A percentile compares a stretch with the other conserved stretches of the same genome.
These are phyloP conservation scores for Lasiosphaeris hirsuta DNA, from an alignment of 495 filamentous ascomycete species.

Conservation along the genomic window DNA sequence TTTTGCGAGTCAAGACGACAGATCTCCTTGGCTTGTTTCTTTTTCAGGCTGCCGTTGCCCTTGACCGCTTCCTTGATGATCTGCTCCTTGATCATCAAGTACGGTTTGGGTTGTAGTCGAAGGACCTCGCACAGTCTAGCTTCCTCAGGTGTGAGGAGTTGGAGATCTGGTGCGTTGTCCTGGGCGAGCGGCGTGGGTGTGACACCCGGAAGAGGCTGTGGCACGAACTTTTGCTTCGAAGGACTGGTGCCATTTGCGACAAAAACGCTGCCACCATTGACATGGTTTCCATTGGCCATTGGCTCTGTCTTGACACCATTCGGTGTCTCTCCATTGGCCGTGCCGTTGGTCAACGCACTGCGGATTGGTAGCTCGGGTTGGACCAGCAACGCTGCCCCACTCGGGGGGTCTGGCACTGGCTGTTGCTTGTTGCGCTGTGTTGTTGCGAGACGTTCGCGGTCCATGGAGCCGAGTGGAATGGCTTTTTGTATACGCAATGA, in stretches of 20 bases:
- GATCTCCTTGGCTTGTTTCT: constrained; percentile 74
- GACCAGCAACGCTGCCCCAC: constrained; percentile 67
- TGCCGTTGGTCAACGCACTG: constrained; percentile 22
- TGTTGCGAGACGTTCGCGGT: constrained; percentile 68
- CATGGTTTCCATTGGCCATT: constrained; percentile 30
- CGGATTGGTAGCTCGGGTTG: constrained; percentile 71
- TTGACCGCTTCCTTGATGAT: constrained; percentile 85
- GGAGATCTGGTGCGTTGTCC: constrained; percentile 76
- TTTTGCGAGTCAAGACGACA: constrained; percentile 51
- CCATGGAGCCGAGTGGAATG: constrained; percentile 71
- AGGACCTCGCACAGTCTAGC: constrained; percentile 77
- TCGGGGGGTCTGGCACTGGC: constrained; percentile 63
- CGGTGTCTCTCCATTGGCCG: constrained; percentile 12
- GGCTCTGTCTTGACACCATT: constrained; percentile 28
- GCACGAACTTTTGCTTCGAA: constrained; percentile 39
- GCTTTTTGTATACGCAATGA: constrained; percentile 65
- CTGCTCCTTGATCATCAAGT: constrained; percentile 87
- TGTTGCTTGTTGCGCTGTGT: constrained; percentile 56
- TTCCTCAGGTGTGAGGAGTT: constrained; percentile 83
- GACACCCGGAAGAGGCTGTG: constrained; percentile 52
- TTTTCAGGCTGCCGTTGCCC: constrained; percentile 80
- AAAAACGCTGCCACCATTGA: constrained; percentile 42
- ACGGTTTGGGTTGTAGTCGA: constrained; percentile 86
- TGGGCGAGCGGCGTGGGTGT: constrained; percentile 65
- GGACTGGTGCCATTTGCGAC: constrained; percentile 35